Base-by-base conservation (phyloP, 2,329 filamentous ascomycete species). In the Blastomyces emzantsi region DNA sequence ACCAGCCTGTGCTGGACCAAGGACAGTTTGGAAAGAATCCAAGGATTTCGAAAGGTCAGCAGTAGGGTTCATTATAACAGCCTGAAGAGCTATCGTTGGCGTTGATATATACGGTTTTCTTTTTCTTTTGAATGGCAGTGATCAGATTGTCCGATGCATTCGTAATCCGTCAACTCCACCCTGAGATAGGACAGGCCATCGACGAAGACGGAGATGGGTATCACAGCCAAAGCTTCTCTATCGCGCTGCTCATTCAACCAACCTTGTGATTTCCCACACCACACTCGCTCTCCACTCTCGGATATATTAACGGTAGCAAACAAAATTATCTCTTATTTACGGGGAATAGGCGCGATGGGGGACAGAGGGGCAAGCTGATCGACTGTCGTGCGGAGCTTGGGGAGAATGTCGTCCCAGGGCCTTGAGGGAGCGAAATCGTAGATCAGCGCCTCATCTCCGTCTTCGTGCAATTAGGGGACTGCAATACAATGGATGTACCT, bases 101-200 rank as follows among this genome's bases (percentile, higher is more conserved):
- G n/a, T 60, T n/a, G 13, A 49, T 47, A 60, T 49, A 36, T 47
- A 19, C 28, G 19, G 9, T 11, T 13, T 39, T 39, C 8, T 39
- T 33, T 33, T 30, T 60, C 17, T 30, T 47, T 60, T 28, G 43
- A 51, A 49, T 47, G 45, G 25, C 11, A 47, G 17, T 8, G 36
- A 60, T 60, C 41, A 41, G 28, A 8, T 39, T 59, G 41, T 13
- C 22, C 22, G 57, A 25, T 15, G 15, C 57, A 47, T 47, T n/a
- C 58, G 30, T 17, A 60, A 17, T 60, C 58, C 58, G n/a, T 60
- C 43, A 60, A 39, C 58, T 60, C 58, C 25, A 60, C 58, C 41
- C 41, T 39, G 41, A 60, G 28, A 60, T n/a, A 60, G 25, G 33
- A 49, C 25, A 22, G 58, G 25, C 58, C 58, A 60, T 60, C 58